Percentiles rank a stretch among this genome's conserved stretches.
phyloP scores from a whole-genome alignment of 805 yeast genomes.

The Saturnispora quitensis region DNA sequence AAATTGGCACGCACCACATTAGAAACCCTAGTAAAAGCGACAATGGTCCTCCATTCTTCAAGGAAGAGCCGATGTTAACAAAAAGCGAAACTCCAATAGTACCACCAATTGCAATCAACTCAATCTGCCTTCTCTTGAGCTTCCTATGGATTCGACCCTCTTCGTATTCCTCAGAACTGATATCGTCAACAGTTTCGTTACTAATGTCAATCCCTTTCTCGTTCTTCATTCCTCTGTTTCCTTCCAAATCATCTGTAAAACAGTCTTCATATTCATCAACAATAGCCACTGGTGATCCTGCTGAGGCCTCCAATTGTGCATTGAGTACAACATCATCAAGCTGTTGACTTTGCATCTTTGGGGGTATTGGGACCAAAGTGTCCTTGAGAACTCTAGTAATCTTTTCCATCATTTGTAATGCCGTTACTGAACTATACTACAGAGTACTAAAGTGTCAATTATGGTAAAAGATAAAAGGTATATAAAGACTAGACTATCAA shows the following conservation, averaged over 20 bases:
- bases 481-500: neutral
- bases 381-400: conserved; percentile 9
- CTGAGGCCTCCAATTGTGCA: conserved; percentile 9
- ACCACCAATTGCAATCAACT: conserved; percentile 61
- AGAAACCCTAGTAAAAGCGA: conserved; percentile 31
- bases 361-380: conserved; percentile 14
- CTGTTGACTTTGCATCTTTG: neutral
- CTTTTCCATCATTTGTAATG: neutral
- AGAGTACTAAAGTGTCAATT: neutral
- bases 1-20: conserved; percentile 36
- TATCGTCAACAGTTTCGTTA: neutral
- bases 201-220: neutral
- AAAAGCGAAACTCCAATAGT: conserved; percentile 38
- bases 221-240: conserved; percentile 1
- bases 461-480: neutral
- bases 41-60: conserved; percentile 34
- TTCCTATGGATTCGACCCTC: conserved; percentile 20
- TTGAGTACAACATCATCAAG: conserved; percentile 6
- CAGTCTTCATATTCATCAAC: conserved; percentile 10
- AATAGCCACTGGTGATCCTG: neutral
- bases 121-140: conserved; percentile 59
- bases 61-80: conserved; percentile 34
- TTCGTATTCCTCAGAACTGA: conserved; percentile 6
- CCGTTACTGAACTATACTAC: neutral
- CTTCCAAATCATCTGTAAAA: conserved; percentile 8